A percentile compares a stretch with the other conserved stretches of the same genome.
These are phyloP conservation scores for Ailanthus altissimus DNA, from an alignment of 345 rosid genomes.

Conservation along the genomic window DNA sequence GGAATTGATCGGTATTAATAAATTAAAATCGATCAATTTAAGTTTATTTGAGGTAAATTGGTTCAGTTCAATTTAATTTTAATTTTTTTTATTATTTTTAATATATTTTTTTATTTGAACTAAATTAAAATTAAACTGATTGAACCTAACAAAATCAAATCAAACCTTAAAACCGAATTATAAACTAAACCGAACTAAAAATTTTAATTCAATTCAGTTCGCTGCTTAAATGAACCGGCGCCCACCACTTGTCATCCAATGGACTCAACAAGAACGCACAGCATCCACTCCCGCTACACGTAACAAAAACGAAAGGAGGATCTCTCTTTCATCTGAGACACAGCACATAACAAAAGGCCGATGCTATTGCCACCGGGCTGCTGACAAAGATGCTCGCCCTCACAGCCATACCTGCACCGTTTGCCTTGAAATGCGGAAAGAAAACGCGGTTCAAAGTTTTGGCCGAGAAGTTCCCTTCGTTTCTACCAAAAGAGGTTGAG, in stretches of 20 bases:
- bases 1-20: too few relatives aligned
- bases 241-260: neutral
- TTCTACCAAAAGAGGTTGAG: slow-evolving; percentile 60
- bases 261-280: neutral
- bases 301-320: neutral
- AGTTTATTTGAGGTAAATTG: too few relatives aligned
- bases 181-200: too few relatives aligned
- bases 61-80: too few relatives aligned
- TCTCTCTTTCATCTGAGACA: neutral
- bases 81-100: too few relatives aligned
- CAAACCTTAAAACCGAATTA: too few relatives aligned
- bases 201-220: too few relatives aligned
- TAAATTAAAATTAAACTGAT: too few relatives aligned
- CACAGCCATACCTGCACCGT: slow-evolving; percentile 13
- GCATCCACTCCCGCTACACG: neutral
- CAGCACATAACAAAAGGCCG: neutral
- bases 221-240: too few relatives aligned
- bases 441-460: slow-evolving; percentile 24
- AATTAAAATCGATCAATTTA: too few relatives aligned
- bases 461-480: slow-evolving; percentile 49
- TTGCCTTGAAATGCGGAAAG: slow-evolving; percentile 1
- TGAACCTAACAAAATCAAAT: too few relatives aligned
- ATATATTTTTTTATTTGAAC: too few relatives aligned
- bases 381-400: slow-evolving; percentile 35
- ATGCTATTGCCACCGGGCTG: neutral